These are phyloP conservation scores for Malbranchea cinnamomea DNA, from an alignment of 2,329 filamentous ascomycete genomes.

Conservation along the genomic window DNA sequence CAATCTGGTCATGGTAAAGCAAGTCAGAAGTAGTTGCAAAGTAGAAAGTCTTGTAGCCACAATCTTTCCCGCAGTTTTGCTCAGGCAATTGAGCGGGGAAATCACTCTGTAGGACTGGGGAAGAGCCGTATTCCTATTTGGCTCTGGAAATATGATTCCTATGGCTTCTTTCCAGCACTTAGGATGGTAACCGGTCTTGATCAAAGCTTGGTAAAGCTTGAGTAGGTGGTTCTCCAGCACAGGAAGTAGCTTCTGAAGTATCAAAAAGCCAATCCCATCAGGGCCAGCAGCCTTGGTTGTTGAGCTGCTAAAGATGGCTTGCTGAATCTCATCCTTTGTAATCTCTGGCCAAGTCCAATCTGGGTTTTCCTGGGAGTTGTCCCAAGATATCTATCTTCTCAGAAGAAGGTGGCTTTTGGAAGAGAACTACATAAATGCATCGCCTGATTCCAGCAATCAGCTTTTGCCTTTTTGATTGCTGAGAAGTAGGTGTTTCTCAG, in stretches of 20 bases:
- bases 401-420: too few relatives aligned
- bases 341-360: too few relatives aligned
- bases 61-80: slow-evolving; percentile 1
- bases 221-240: not conserved
- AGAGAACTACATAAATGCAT: too few relatives aligned
- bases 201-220: slow-evolving; percentile 1
- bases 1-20: slow-evolving; percentile 4
- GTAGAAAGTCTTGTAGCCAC: not conserved
- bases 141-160: not conserved
- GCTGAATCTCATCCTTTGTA: slow-evolving; percentile 1
- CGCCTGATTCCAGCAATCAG: slow-evolving; percentile 1
- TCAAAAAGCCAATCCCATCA: slow-evolving; percentile 3
- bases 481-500: slow-evolving; percentile 2
- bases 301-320: not conserved
- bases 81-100: slow-evolving; percentile 4
- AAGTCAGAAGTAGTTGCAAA: slow-evolving; percentile 3
- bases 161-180: too few relatives aligned
- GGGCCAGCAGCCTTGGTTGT: not conserved
- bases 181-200: slow-evolving; percentile 3
- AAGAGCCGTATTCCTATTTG: slow-evolving; percentile 1
- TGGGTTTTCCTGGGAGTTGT: too few relatives aligned
- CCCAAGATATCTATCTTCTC: too few relatives aligned
- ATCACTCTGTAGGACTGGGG: slow-evolving; percentile 4
- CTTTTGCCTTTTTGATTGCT: slow-evolving; percentile 1
- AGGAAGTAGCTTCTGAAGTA: slow-evolving; percentile 1